Conservation (phyloP, 805 yeast genomes). For the Suhomyces canberraensis region DNA sequence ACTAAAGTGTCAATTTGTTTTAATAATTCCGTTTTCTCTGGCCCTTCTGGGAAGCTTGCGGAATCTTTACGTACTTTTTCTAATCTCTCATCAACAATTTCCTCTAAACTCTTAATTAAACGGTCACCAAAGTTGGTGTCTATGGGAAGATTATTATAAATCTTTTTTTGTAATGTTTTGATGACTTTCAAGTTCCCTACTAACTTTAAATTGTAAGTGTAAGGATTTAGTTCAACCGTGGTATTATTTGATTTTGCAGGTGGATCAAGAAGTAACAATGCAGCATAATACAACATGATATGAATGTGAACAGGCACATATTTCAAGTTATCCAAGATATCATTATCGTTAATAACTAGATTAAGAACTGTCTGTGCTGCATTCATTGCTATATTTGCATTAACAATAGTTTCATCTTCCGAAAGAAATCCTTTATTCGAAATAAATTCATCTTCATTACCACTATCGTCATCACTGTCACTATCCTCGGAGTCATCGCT, state of each 20-base stretch:
- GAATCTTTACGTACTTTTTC: constrained; percentile 17
- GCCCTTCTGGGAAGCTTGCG: constrained; percentile 17
- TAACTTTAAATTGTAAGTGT: constrained; percentile 22
- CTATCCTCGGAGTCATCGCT: constrained; percentile 11
- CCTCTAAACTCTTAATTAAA: constrained; percentile 34
- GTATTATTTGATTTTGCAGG: constrained; percentile 30
- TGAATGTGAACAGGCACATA: constrained; percentile 74
- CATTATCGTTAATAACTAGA: constrained; percentile 56
- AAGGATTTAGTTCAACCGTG: constrained; percentile 21
- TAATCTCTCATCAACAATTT: constrained; percentile 28
- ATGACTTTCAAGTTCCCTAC: constrained; percentile 42
- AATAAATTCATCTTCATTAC: constrained; percentile 31
- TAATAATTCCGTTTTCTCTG: constrained; percentile 12
- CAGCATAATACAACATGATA: constrained; percentile 68
- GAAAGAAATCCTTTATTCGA: constrained; percentile 30
- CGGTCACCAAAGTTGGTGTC: constrained; percentile 50
- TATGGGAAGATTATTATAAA: constrained; percentile 47
- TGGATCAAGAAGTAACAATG: constrained; percentile 51
- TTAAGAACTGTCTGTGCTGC: constrained; percentile 65
- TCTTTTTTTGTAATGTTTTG: constrained; percentile 39
- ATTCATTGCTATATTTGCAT: constrained; percentile 50
- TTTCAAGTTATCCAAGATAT: constrained; percentile 51
- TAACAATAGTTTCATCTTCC: constrained; percentile 33
- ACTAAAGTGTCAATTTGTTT: constrained; percentile 12
- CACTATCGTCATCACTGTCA: constrained; percentile 13